phyloP scores from a whole-genome alignment of 192 early-diverging fungal species.

The Thamnidium elegans region DNA sequence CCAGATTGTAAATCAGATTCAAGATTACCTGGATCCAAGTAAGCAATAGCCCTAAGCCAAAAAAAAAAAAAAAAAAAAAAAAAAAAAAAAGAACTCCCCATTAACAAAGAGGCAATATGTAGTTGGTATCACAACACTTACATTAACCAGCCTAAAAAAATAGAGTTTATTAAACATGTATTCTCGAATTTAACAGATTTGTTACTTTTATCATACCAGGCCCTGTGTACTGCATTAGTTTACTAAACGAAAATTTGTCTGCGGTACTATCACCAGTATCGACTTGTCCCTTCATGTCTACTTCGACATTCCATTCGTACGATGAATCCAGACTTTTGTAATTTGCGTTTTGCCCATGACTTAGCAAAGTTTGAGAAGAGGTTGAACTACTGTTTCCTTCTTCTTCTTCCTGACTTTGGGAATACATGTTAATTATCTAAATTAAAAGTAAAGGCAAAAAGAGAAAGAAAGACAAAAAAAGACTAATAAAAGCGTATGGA shows the following conservation, averaged over 20 bases:
- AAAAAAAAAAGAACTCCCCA: too few relatives aligned
- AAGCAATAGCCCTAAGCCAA: constrained; percentile 54
- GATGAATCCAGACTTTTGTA: not conserved
- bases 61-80: too few relatives aligned
- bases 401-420: too few relatives aligned
- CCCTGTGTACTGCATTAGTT: constrained; percentile 61
- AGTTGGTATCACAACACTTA: constrained; percentile 1
- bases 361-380: too few relatives aligned
- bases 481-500: too few relatives aligned
- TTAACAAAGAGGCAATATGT: not conserved
- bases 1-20: constrained; percentile 71
- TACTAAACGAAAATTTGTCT: constrained; percentile 53
- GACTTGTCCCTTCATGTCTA: constrained; percentile 29
- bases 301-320: constrained; percentile 27
- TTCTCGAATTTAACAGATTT: constrained; percentile 2
- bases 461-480: too few relatives aligned
- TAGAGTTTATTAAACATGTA: not conserved
- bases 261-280: constrained; percentile 15
- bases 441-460: too few relatives aligned
- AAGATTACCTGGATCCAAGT: constrained; percentile 68
- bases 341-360: not conserved
- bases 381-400: too few relatives aligned
- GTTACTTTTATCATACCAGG: constrained; percentile 45
- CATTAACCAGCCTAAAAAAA: constrained; percentile 34
- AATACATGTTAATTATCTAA: too few relatives aligned